Evolutionary conservation across 1,139 yeast genomes (phyloP).

Genomic region (Saccharomyces hybrid): DNA sequence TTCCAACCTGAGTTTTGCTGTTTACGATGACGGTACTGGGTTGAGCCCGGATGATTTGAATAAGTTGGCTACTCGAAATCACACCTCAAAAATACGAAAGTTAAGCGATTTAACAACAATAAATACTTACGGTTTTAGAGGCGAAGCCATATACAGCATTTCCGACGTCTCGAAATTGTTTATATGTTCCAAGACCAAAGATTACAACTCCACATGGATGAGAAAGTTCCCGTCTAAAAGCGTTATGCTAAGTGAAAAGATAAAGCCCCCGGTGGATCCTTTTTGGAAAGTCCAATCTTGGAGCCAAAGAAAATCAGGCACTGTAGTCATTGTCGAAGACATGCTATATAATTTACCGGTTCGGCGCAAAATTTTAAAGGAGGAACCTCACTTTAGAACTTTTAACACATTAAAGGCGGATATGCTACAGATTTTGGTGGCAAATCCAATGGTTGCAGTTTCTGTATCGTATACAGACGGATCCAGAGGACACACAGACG

Average conservation of each 20-base stretch:
- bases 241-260: conserved; percentile 7
- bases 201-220: conserved; percentile 26
- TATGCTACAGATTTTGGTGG: conserved; percentile 34
- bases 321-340: conserved; percentile 41
- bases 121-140: conserved; percentile 36
- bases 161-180: conserved; percentile 33
- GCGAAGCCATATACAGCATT: conserved; percentile 43
- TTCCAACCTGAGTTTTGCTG: conserved; percentile 35
- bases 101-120: conserved; percentile 28
- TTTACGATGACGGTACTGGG: conserved; percentile 49
- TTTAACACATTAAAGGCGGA: conserved; percentile 34
- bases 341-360: conserved; percentile 55
- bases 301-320: conserved; percentile 37
- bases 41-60: conserved; percentile 49
- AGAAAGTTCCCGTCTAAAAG: conserved; percentile 11
- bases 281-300: not conserved
- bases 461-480: conserved; percentile 17
- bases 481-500: not conserved
- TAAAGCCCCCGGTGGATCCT: conserved; percentile 2
- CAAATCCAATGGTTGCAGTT: conserved; percentile 30
- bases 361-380: conserved; percentile 34
- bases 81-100: conserved; percentile 41
- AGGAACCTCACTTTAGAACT: conserved; percentile 23
- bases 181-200: conserved; percentile 34
- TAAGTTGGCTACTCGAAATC: conserved; percentile 32